Evolutionary conservation across 441 rosid species (phyloP), one percentile per base, ranked within the genome.

Genomic region (Arabidopsis hybrid): DNA sequence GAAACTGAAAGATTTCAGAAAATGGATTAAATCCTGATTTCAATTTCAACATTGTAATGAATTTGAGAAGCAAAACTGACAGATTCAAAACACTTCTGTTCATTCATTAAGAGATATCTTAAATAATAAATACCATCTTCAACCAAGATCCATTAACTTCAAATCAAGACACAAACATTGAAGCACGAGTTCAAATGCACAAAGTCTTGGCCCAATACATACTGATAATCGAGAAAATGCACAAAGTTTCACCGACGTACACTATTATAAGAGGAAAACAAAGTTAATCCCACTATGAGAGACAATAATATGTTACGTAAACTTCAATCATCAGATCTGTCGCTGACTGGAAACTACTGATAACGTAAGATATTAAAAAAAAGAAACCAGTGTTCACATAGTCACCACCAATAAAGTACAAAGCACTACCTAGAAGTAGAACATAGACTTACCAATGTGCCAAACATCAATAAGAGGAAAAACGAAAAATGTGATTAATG

Each of bases 1-100:
- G 93, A 73, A 92, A 95, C 97, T 89, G 82, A 70, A 78, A 80
- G 35, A 74, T 26, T 60, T 46, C 45, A 69, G 47, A 75, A 5
- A 69, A 17, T 26, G 29, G 29, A 26, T 26, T 26, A 26, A 26
- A 26, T 26, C 29, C 51, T 46, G 51, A 46, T 46, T 46, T 46
- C 18, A 14, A 46, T 14, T 2, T n/a, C 8, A 2, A 46, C 18
- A 46, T 0, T 2, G 1, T 45, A 45, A 45, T 14, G 50, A n/a
- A 46, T 46, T 46, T n/a, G 50, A 46, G 9, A 46, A 46, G 50
- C 18, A 45, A 45, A 45, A 45, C 8, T 12, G 18, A n/a, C 50
- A 46, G 4, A n/a, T 46, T n/a, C 8, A 46, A n/a, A 46, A 14
- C 18, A 7, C 51, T 46, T 14, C 4, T 45, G 50, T 3, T 1